Base-by-base conservation (phyloP, 768 basidiomycete genomes). In the Pleurotus platypus region DNA sequence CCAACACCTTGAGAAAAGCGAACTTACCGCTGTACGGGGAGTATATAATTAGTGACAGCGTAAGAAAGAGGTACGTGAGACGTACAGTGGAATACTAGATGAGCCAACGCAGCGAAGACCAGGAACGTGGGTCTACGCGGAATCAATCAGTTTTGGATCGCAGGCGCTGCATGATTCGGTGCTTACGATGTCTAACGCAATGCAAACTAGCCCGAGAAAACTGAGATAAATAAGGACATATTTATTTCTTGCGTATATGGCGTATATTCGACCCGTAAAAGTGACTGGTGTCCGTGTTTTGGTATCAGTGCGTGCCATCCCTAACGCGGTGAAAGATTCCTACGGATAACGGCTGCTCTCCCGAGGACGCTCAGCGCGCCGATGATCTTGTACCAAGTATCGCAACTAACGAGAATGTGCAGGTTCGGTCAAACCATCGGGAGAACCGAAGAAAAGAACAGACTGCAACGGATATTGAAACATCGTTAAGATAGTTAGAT, bases 361-460 rank as follows among this genome's bases (percentile, higher is more conserved):
- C 70, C 71, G 8, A 69, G 27, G 3, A 72, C 68, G 49, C 71
- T 71, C 27, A 71, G 57, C 5, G 64, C 65, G 26, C 64, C 62
- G 38, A 66, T 63, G 38, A 71, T 57, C 24, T 63, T 61, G 55
- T 70, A 70, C 57, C 64, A 66, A 5, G 62, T 53, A 43, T 67
- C 56, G 55, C 70, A 72, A 48, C 70, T 70, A 24, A 22, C 12
- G 35, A 22, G 15, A n/a, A 15, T 5, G 9, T 16, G 20, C 5
- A 35, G 2, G 15, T 16, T 50, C 7, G 15, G 30, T 30, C 30
- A 37, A 27, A 27, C n/a, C 15, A n/a, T 20, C 11, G 16, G 22
- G 27, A n/a, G 27, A 9, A 26, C 30, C 4, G n/a, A 16, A 37
- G 24, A 1, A 15, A 16, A 30, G 27, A 30, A 2, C 49, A 3